These are phyloP conservation scores for Rutstroemia sp. DNA, from an alignment of 2,329 filamentous ascomycete genomes.

Conservation along the genomic window DNA sequence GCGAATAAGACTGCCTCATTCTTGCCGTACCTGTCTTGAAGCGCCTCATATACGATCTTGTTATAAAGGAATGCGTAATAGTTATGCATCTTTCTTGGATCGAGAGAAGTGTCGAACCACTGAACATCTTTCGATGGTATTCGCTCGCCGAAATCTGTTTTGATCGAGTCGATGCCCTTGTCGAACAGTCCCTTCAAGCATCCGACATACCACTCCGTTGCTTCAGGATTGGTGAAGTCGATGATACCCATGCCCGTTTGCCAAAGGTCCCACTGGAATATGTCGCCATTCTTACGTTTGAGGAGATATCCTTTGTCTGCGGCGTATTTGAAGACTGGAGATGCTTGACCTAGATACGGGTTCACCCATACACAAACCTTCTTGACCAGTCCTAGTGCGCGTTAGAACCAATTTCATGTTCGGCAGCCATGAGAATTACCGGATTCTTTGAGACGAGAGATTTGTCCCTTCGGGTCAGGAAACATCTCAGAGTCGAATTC, in stretches of 20 bases:
- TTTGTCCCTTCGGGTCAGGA: slow-evolving; percentile 48
- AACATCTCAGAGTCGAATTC: slow-evolving; percentile 51
- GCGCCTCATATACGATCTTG: slow-evolving; percentile 48
- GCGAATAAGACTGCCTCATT: slow-evolving; percentile 51
- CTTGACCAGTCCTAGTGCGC: slow-evolving; percentile 31
- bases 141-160: slow-evolving; percentile 57
- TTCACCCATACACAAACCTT: slow-evolving; percentile 55
- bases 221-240: slow-evolving; percentile 56
- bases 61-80: slow-evolving; percentile 57
- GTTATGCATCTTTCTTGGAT: slow-evolving; percentile 55
- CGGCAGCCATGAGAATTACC: slow-evolving; percentile 13
- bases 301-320: slow-evolving; percentile 50
- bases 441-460: slow-evolving; percentile 44
- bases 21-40: slow-evolving; percentile 40
- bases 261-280: slow-evolving; percentile 60
- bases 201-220: slow-evolving; percentile 45
- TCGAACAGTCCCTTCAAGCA: slow-evolving; percentile 49
- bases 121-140: slow-evolving; percentile 48
- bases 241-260: slow-evolving; percentile 56
- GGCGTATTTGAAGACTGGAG: slow-evolving; percentile 49
- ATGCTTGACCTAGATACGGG: slow-evolving; percentile 53
- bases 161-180: slow-evolving; percentile 53
- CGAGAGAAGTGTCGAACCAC: slow-evolving; percentile 42
- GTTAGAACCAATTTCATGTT: neutral
- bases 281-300: slow-evolving; percentile 48